Conservation (phyloP, 2,329 filamentous ascomycete genomes). For the Pezizomycotina sp. region DNA sequence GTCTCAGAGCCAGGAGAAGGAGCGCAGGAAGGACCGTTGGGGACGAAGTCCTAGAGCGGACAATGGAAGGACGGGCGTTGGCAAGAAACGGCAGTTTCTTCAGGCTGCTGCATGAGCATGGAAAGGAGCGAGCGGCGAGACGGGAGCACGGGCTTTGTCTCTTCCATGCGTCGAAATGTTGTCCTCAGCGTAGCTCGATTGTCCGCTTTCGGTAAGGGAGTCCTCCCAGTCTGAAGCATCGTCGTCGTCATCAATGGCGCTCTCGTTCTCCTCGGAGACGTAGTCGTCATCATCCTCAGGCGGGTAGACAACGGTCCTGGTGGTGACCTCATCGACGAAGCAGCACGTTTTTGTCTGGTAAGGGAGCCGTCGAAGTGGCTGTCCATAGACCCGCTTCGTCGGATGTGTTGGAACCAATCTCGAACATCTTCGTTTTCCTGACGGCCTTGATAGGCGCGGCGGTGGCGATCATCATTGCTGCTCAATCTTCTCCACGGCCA, state of each 20-base stretch:
- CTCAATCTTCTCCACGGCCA: constrained; percentile 48
- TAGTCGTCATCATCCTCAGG: constrained; percentile 41
- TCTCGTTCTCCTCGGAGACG: constrained; percentile 46
- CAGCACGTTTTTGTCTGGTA: constrained; percentile 59
- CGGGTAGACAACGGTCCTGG: constrained; percentile 41
- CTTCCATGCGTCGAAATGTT: constrained; percentile 76
- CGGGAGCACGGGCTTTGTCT: constrained; percentile 62
- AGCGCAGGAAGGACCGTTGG: constrained; percentile 48
- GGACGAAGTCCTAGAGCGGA: constrained; percentile 50
- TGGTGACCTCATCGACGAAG: constrained; percentile 60
- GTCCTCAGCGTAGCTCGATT: constrained; percentile 65
- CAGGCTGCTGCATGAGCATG: constrained; percentile 67
- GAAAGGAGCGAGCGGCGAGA: constrained; percentile 81
- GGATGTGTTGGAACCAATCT: constrained; percentile 28
- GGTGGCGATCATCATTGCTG: constrained; percentile 34
- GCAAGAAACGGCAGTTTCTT: constrained; percentile 52
- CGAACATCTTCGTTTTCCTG: constrained; percentile 49
- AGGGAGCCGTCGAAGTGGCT: constrained; percentile 11
- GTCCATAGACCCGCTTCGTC: constrained; percentile 26
- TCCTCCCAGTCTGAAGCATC: constrained; percentile 45
- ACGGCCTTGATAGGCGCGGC: constrained; percentile 30
- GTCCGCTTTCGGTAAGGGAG: constrained; percentile 64
- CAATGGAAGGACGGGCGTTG: constrained; percentile 40
- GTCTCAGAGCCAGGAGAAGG: constrained; percentile 42
- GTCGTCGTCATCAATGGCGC: constrained; percentile 59